Conservation (phyloP, 805 yeast species). For the Danielia oregonensis region DNA sequence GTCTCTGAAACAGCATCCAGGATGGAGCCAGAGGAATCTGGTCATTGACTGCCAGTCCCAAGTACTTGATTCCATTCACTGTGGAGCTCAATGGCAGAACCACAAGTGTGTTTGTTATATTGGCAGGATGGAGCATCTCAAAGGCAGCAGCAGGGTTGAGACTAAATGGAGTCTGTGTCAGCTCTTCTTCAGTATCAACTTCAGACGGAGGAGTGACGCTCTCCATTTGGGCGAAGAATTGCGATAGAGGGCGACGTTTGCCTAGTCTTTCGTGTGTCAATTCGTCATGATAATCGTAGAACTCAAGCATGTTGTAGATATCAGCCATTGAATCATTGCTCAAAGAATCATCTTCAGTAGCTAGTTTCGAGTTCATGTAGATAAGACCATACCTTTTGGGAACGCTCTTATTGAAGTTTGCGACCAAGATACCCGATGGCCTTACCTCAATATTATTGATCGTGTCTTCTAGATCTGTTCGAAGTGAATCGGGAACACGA, state of each 20-base stretch:
- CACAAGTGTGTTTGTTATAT: conserved; percentile 32
- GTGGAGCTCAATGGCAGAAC: conserved; percentile 37
- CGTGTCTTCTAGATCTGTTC: conserved; percentile 19
- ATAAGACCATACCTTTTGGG: conserved; percentile 35
- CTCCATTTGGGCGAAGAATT: background rate
- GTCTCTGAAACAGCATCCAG: conserved; percentile 5
- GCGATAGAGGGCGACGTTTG: background rate
- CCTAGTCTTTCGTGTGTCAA: conserved; percentile 16
- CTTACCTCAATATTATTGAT: conserved; percentile 5
- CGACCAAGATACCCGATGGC: conserved; percentile 27
- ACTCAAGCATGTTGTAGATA: conserved; percentile 31
- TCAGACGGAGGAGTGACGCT: background rate
- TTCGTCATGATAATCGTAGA: conserved; percentile 25
- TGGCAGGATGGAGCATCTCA: conserved; percentile 27
- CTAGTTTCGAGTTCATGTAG: conserved; percentile 5
- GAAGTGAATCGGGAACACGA: conserved; percentile 11
- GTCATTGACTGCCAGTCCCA: conserved; percentile 17
- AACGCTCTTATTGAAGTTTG: conserved; percentile 20
- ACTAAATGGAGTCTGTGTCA: background rate
- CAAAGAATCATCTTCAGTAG: conserved; percentile 4
- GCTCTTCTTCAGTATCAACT: background rate
- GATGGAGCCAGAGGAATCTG: conserved; percentile 10
- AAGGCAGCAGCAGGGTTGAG: background rate
- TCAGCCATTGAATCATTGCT: conserved; percentile 15
- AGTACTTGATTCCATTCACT: conserved; percentile 28